Base-by-base conservation (phyloP, 2,329 filamentous ascomycete species). In the Arthrobotrys sphaeroides region DNA sequence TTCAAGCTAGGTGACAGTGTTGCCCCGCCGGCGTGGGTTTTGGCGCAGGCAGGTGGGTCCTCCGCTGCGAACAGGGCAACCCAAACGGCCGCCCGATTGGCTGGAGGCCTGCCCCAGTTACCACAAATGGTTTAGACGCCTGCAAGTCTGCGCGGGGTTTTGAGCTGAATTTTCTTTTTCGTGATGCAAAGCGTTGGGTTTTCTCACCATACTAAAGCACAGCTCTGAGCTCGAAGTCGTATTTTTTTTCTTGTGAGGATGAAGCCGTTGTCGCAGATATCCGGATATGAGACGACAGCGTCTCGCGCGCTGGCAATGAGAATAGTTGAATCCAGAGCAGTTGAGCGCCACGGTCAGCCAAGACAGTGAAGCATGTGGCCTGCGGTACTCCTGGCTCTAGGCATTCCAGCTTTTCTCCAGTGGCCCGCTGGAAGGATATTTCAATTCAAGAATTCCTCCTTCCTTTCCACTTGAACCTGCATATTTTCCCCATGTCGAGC, bases 161-260 rank as follows among this genome's bases (percentile, higher is more conserved):
- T 75, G 72, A 75, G 72, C 72, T 75, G 72, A 75, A 69, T 75
- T 75, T 75, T 75, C 72, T 75, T 75, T 75, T 75, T 74, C 47
- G 9, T 5, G 16, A 42, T 59, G 42, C 31, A 55, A 38, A 20
- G 10, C 24, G 51, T 55, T 55, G 51, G 47, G 28, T 55, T 38
- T 55, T 38, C 51, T 55, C 51, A 55, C 51, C 18, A 22, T n/a
- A 31, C 47, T 33, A 22, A 20, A 28, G 55, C 16, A 2, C 16
- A 36, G 26, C 9, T 42, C 16, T 13, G 61, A 65, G 61, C 61
- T 66, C 61, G 33, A 51, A 51, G 28, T n/a, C n/a, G n/a, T n/a
- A n/a, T n/a, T n/a, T n/a, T n/a, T n/a, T n/a, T n/a, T 24, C 60
- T 42, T 49, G 18, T 26, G 24, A 36, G 22, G 42, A 51, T 18